These are phyloP conservation scores for Fusarium sp. DNA, from an alignment of 2,329 filamentous ascomycete genomes.

Conservation along the genomic window DNA sequence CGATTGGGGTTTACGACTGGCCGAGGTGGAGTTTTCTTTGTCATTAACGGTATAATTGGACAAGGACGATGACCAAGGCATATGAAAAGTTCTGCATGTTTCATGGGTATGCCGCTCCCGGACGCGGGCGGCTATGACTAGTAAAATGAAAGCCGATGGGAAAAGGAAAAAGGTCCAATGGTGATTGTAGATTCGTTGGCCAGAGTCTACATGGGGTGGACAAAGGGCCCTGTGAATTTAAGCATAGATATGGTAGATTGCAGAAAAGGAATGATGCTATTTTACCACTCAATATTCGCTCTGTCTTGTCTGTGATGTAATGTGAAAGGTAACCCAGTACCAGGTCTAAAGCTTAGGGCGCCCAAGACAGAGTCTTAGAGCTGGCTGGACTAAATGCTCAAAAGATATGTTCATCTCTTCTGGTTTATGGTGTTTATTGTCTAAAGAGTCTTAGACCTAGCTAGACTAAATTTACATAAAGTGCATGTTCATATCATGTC, in stretches of 20 bases:
- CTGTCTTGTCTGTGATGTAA: no score
- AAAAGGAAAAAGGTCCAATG: slow-evolving; percentile 37
- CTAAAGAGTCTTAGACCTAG: no score
- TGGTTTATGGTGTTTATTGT: no score
- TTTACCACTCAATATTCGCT: slow-evolving; percentile 33
- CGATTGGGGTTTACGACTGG: slow-evolving; percentile 32
- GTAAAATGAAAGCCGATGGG: slow-evolving; percentile 44
- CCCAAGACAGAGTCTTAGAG: no score
- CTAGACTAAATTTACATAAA: no score
- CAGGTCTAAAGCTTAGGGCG: no score
- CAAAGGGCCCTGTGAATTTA: slow-evolving; percentile 46
- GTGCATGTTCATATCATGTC: no score
- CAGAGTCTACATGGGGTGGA: slow-evolving; percentile 40
- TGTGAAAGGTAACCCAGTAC: no score
- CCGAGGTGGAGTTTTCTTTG: slow-evolving; percentile 40
- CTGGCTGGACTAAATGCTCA: no score
- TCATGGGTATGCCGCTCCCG: slow-evolving; percentile 44
- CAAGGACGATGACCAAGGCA: slow-evolving; percentile 49
- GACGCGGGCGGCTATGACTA: slow-evolving; percentile 43
- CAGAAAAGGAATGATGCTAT: slow-evolving; percentile 48
- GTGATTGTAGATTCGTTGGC: slow-evolving; percentile 39
- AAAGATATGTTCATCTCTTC: no score
- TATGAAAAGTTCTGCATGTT: slow-evolving; percentile 52
- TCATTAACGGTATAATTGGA: slow-evolving; percentile 49
- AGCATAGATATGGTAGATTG: slow-evolving; percentile 55